Conservation (phyloP, 139 green algal genomes). For the Desmodesmus armatus region DNA sequence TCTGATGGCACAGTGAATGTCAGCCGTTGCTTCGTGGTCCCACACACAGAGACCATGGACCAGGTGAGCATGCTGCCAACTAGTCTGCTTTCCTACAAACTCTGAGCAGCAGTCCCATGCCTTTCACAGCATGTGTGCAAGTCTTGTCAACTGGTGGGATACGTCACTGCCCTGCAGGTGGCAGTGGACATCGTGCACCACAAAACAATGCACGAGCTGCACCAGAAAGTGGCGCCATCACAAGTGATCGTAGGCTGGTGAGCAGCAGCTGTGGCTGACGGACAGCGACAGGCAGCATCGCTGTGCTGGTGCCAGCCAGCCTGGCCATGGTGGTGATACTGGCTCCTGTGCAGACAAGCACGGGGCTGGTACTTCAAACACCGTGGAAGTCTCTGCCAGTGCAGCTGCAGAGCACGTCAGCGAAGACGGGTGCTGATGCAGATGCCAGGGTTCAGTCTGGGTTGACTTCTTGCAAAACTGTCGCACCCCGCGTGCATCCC, state of each 20-base stretch:
- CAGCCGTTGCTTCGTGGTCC: constrained; percentile 95
- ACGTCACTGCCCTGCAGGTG: no score
- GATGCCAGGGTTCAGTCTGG: no score
- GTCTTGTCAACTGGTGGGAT: no score
- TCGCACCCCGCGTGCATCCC: no score
- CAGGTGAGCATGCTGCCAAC: constrained; percentile 62
- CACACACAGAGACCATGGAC: constrained; percentile 93
- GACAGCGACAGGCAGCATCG: background rate
- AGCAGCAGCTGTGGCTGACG: constrained; percentile 14
- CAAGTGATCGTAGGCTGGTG: constrained; percentile 94
- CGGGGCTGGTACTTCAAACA: background rate
- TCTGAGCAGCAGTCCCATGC: background rate
- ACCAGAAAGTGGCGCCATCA: constrained; percentile 86
- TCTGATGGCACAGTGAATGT: constrained; percentile 86
- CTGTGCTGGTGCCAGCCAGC: background rate
- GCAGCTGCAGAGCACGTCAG: background rate
- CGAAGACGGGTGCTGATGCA: background rate
- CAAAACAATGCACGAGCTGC: constrained; percentile 92
- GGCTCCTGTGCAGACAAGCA: background rate
- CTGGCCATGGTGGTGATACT: background rate
- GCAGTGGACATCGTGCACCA: constrained; percentile 96
- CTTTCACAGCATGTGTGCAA: no score
- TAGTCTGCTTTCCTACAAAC: no score
- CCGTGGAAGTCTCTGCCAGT: background rate
- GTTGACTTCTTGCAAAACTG: no score